Conservation (phyloP, 1,284 basidiomycete species). For the Spongispora temasekensis region DNA sequence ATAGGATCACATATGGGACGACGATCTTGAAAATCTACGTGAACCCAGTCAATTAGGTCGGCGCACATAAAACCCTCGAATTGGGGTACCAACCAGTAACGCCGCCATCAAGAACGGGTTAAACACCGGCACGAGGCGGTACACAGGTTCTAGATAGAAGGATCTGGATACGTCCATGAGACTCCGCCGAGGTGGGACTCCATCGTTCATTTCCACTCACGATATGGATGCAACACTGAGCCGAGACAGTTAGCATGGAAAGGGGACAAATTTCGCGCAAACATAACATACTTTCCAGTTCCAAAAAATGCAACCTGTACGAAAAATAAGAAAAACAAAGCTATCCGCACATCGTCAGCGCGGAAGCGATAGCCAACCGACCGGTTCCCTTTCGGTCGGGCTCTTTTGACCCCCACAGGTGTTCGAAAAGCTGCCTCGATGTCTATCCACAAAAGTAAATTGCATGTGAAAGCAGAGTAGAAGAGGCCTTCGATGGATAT, state of each 20-base stretch:
- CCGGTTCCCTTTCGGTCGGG: constrained; percentile 3
- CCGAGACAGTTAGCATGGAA: constrained; percentile 5
- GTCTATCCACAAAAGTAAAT: constrained; percentile 70
- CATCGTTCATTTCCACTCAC: constrained; percentile 41
- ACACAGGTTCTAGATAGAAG: constrained; percentile 90
- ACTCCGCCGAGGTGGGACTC: background rate
- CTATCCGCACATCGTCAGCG: constrained; percentile 70
- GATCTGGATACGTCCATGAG: constrained; percentile 48
- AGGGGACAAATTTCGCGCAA: background rate
- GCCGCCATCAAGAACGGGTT: constrained; percentile 85
- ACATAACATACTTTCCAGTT: constrained; percentile 73
- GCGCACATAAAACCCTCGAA: background rate
- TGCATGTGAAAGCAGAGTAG: constrained; percentile 67
- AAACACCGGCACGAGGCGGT: constrained; percentile 85
- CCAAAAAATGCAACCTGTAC: constrained; percentile 90
- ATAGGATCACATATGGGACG: constrained; percentile 76
- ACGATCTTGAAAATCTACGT: constrained; percentile 80
- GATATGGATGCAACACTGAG: constrained; percentile 84
- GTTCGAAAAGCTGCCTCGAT: constrained; percentile 55
- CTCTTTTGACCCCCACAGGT: constrained; percentile 1
- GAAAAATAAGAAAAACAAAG: constrained; percentile 84
- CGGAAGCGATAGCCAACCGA: constrained; percentile 47
- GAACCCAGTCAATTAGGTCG: background rate
- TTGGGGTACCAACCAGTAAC: constrained; percentile 52
- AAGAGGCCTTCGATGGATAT: constrained; percentile 86